Percentiles rank a stretch among this genome's conserved stretches.
These are phyloP conservation scores for Ophiobolus disseminans DNA, from an alignment of 2,329 filamentous ascomycete species.

Conservation along the genomic window DNA sequence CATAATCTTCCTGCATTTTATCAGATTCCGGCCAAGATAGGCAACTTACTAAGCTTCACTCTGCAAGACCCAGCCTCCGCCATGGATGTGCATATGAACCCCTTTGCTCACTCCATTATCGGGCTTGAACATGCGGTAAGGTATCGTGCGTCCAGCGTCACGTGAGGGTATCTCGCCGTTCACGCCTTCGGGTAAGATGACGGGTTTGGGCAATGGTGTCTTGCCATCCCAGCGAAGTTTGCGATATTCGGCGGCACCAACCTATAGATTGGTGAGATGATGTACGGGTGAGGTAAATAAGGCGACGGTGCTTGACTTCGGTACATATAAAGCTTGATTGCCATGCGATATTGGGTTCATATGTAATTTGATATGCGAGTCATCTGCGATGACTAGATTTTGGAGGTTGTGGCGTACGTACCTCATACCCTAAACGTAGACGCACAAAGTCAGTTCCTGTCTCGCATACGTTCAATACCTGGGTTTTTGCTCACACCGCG, in stretches of 20 bases:
- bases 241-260: conserved; percentile 62
- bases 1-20: neutral
- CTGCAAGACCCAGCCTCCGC: conserved; percentile 57
- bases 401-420: too few relatives aligned
- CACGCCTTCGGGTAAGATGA: conserved; percentile 55
- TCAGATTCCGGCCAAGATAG: conserved; percentile 1
- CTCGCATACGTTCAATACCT: too few relatives aligned
- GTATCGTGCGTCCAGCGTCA: conserved; percentile 58
- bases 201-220: conserved; percentile 58
- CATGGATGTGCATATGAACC: conserved; percentile 64
- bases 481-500: conserved; percentile 63
- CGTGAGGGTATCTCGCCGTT: conserved; percentile 61
- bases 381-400: too few relatives aligned
- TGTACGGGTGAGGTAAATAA: too few relatives aligned
- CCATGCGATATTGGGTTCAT: too few relatives aligned
- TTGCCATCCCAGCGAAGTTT: conserved; percentile 62
- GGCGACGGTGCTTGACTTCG: too few relatives aligned
- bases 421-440: too few relatives aligned
- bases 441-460: too few relatives aligned
- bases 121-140: conserved; percentile 61
- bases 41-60: conserved; percentile 38
- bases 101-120: conserved; percentile 54
- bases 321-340: too few relatives aligned
- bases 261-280: too few relatives aligned
- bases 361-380: too few relatives aligned